Base-by-base conservation (phyloP, 116 monocot genomes). In the Posidonia oceanica region DNA sequence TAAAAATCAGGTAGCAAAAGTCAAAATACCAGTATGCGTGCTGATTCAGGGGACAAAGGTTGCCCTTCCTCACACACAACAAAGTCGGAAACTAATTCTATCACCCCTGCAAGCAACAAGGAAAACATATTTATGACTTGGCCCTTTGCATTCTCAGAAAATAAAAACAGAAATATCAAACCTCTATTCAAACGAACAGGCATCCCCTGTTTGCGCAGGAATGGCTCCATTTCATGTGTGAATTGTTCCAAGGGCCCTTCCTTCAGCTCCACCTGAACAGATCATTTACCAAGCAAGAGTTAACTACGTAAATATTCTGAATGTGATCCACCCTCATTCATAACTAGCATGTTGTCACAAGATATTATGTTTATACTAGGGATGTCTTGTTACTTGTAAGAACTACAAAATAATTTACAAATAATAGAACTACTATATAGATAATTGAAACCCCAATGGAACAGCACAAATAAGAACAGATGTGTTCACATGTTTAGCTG, bases 141-240 rank as follows among this genome's bases (percentile, higher is more conserved):
- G 41, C 60, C 51, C 61, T 23, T 13, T 14, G 39, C 6, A 61
- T 29, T 29, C 23, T 51, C 21, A 48, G 44, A 36, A 61, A 71
- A 13, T 54, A 60, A 53, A 67, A 60, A 12, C 48, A 29, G 60
- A 60, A 22, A 15, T 39, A 53, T 55, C 55, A 36, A 66, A 92
- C 97, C 97, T 83, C 83, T 92, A 73, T 89, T 89, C 79, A 97
- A 60, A 44, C 97, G 87, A 64, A 98, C 90, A 60, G 98, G 98
- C 72, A 88, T 22, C 17, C 90, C 87, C 71, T 92, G 88, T 77
- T 93, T 87, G 36, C 93, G 90, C 22, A 98, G 76, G 72, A 93
- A 90, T 1, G 98, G 98, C 65, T 98, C 93, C 90, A 98, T 92
- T 73, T 98, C 98, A 81, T 93, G 98, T 0, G 87, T 79, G 64